Evolutionary conservation across 2,329 filamentous ascomycete genomes (phyloP), one percentile per base, ranked within the genome.

Genomic region (Penicillium sp.): DNA sequence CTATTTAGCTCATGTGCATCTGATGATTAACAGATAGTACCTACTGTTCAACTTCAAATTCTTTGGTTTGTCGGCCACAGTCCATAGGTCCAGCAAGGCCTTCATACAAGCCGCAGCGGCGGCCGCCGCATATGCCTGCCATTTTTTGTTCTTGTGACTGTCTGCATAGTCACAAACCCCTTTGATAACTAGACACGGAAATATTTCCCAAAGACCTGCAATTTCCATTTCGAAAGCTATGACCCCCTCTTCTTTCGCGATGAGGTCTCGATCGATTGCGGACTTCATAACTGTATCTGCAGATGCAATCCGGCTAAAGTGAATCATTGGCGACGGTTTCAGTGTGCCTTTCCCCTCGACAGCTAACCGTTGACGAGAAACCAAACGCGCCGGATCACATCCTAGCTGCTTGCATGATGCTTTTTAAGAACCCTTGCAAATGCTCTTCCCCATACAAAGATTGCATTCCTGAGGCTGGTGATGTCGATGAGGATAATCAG

Each of bases 111-210:
- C 66, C 0, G 75, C 74, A 0, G 74, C 75, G 0, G 69, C 71
- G 0, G 68, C 71, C 0, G 75, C 71, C 0, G 75, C 74, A 62
- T 72, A 78, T 1, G 59, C 23, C 53, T 77, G 73, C 74, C 73
- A 78, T 1, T 14, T 54, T 26, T 72, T 71, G 52, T 63, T 70
- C 55, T 75, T 74, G 57, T 76, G 73, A 21, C 70, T 69, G 56
- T 77, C 74, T 0, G 70, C 66, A 43, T 77, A 77, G 61, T 78
- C 69, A 33, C 70, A 74, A 0, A 74, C 68, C 1, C 74, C 74
- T 58, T 65, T 71, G 52, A 69, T 66, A 30, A 68, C 51, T 3
- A 70, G 60, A 21, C 60, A 68, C 1, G 66, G 65, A 5, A 69
- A 46, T n/a, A 62, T 59, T 23, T 73, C 67, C 68, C 69, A 74